Percentiles rank a stretch among this genome's conserved stretches.
These are phyloP conservation scores for Mortierella antarctica DNA, from an alignment of 192 early-diverging fungal species.

Conservation along the genomic window DNA sequence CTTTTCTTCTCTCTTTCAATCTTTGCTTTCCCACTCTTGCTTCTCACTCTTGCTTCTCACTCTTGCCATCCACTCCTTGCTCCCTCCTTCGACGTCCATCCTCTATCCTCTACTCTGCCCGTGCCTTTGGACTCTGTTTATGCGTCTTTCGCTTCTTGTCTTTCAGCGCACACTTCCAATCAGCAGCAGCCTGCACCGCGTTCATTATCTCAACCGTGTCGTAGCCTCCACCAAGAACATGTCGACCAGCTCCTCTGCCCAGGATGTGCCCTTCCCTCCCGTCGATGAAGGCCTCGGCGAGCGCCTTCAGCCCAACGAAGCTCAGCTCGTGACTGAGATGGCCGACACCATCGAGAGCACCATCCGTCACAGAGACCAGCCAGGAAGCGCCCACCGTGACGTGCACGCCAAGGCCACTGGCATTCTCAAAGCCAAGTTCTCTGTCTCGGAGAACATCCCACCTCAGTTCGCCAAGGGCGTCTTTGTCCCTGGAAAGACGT, in stretches of 20 bases:
- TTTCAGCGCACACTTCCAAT: background rate
- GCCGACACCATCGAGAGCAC: slow-evolving; percentile 7
- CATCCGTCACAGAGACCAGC: slow-evolving; percentile 7
- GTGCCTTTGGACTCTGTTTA: background rate
- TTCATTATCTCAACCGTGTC: background rate
- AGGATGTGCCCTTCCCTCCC: slow-evolving; percentile 25
- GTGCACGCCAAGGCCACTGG: slow-evolving; percentile 37
- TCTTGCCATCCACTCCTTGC: background rate
- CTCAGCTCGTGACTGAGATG: slow-evolving; percentile 13
- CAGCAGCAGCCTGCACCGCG: background rate
- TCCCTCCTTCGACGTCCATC: background rate
- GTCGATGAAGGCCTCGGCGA: slow-evolving; percentile 35
- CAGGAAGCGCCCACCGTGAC: slow-evolving; percentile 16
- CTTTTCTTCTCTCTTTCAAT: no score
- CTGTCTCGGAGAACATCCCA: slow-evolving; percentile 25
- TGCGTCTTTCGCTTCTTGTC: background rate
- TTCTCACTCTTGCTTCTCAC: no score
- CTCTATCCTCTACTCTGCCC: background rate
- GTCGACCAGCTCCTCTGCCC: slow-evolving; percentile 1
- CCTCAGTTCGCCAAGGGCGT: slow-evolving; percentile 28
- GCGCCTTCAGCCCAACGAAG: slow-evolving; percentile 20
- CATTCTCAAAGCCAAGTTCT: slow-evolving; percentile 29
- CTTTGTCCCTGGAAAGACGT: slow-evolving; percentile 49
- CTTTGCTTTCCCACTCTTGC: no score
- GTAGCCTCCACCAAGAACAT: slow-evolving; percentile 5